Percentiles rank a stretch among this genome's conserved stretches.
These are phyloP conservation scores for Arctium minus DNA, from an alignment of 129 eudicot genomes.

Conservation along the genomic window DNA sequence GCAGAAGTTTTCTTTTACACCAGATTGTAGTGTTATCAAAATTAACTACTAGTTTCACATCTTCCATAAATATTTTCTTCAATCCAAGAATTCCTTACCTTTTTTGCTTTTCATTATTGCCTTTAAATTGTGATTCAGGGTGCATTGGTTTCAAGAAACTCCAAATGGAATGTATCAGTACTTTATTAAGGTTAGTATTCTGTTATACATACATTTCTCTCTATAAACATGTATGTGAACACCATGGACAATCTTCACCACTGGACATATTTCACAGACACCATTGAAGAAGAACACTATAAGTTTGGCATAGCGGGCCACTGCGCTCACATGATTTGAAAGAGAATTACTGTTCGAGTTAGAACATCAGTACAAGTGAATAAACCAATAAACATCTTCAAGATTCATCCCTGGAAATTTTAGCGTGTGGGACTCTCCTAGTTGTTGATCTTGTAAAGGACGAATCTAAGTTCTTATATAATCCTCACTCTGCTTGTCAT, in stretches of 20 bases:
- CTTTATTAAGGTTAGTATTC: slow-evolving; percentile 64
- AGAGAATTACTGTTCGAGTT: background rate
- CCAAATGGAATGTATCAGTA: slow-evolving; percentile 79
- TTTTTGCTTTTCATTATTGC: slow-evolving; percentile 1
- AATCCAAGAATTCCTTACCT: background rate
- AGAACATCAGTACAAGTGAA: background rate
- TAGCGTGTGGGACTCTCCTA: too few species aligned
- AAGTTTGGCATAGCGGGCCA: background rate
- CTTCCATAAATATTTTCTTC: background rate
- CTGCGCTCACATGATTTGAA: background rate
- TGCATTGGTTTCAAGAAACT: slow-evolving; percentile 57
- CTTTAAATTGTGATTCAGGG: slow-evolving; percentile 37
- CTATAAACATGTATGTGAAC: background rate
- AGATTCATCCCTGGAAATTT: background rate
- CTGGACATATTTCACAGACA: background rate
- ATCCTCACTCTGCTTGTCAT: background rate
- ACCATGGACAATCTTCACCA: background rate
- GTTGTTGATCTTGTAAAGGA: too few species aligned
- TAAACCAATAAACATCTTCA: background rate
- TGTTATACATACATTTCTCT: slow-evolving; percentile 6
- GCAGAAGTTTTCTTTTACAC: background rate
- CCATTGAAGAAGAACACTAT: background rate
- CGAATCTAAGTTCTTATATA: background rate
- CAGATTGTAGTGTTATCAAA: background rate
- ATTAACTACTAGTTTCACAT: background rate